Evolutionary conservation across 2,329 filamentous ascomycete genomes (phyloP).

Genomic region (Sporothrix humicola): DNA sequence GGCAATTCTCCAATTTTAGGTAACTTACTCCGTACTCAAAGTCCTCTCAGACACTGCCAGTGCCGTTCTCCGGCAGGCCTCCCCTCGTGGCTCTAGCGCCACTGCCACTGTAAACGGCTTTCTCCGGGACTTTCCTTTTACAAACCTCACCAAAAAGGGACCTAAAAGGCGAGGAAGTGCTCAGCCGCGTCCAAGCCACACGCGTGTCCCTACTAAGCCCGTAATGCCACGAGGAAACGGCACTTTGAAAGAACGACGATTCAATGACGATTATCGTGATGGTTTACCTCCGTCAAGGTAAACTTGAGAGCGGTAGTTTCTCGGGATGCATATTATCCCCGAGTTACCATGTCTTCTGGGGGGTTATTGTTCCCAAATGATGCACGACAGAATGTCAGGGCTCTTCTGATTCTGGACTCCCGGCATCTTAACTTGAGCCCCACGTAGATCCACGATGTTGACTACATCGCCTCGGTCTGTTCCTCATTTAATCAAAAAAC

Average conservation of each 20-base stretch:
- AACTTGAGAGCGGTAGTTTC: not conserved
- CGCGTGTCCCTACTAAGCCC: not conserved
- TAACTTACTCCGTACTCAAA: no score
- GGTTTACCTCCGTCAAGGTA: not conserved
- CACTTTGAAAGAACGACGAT: not conserved
- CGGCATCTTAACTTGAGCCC: no score
- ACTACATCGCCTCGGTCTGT: no score
- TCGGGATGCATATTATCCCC: not conserved
- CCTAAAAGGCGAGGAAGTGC: conserved; percentile 4
- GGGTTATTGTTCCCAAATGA: not conserved
- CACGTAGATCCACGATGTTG: no score
- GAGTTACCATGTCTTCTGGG: not conserved
- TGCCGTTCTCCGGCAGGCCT: conserved; percentile 1
- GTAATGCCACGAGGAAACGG: not conserved
- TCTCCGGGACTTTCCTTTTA: not conserved
- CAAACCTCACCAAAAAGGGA: not conserved
- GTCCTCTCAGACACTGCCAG: no score
- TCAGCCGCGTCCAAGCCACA: conserved; percentile 23
- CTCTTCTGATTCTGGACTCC: not conserved
- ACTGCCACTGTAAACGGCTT: not conserved
- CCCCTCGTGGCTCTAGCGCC: not conserved
- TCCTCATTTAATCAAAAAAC: no score
- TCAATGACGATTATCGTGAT: not conserved
- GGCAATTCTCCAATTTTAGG: not conserved
- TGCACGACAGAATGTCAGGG: no score